These are phyloP conservation scores for Drosera capensis DNA, from an alignment of 148 eudicot genomes.

Conservation along the genomic window DNA sequence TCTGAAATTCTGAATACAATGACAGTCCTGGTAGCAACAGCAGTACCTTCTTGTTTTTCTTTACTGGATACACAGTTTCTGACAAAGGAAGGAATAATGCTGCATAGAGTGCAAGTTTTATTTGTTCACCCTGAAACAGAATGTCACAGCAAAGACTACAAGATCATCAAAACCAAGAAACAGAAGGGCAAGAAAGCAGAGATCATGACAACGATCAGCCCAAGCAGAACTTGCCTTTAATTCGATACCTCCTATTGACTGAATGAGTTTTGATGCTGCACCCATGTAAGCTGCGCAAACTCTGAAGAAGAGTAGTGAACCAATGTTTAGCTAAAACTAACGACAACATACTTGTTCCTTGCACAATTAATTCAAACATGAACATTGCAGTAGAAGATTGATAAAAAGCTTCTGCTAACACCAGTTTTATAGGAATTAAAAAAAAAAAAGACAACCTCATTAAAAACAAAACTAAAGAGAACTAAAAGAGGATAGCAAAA, in stretches of 20 bases:
- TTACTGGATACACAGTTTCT: slow-evolving; percentile 31
- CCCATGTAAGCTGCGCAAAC: slow-evolving; percentile 46
- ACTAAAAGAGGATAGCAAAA: too few species aligned
- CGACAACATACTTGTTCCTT: not conserved
- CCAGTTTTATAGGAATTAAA: too few species aligned
- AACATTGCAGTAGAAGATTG: too few species aligned
- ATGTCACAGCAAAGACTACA: too few species aligned
- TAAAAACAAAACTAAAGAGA: too few species aligned
- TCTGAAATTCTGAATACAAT: not conserved
- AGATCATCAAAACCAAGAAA: too few species aligned
- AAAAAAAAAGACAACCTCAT: too few species aligned
- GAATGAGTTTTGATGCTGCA: slow-evolving; percentile 50
- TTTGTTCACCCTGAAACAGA: slow-evolving; percentile 62
- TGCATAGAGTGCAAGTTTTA: slow-evolving; percentile 60
- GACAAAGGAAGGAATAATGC: slow-evolving; percentile 66
- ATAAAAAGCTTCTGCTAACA: too few species aligned
- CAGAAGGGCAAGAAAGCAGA: not conserved
- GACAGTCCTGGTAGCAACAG: slow-evolving; percentile 1
- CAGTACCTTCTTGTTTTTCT: slow-evolving; percentile 56
- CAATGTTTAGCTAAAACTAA: not conserved
- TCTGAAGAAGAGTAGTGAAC: slow-evolving; percentile 23
- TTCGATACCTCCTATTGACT: slow-evolving; percentile 33
- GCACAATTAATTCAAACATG: not conserved
- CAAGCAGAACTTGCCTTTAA: slow-evolving; percentile 46
- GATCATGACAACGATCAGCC: not conserved